These are phyloP conservation scores for Annulohypoxylon stygium DNA, from an alignment of 495 filamentous ascomycete genomes.

Conservation along the genomic window DNA sequence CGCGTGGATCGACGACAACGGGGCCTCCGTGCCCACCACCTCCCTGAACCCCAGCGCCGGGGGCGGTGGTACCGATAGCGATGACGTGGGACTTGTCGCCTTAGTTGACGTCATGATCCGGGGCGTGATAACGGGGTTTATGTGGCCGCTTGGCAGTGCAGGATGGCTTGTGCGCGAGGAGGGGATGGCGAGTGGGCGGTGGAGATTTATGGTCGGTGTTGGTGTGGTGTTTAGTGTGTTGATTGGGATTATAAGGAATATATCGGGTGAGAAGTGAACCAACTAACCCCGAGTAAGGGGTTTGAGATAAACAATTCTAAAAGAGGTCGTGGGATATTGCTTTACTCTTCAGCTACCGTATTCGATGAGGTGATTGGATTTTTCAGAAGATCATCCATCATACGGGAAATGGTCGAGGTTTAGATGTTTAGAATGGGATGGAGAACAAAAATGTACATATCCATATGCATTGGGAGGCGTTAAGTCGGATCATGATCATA, in stretches of 20 bases:
- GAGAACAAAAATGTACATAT: constrained; percentile 6
- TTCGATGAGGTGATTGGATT: too few species aligned
- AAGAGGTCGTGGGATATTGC: too few species aligned
- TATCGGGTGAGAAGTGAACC: constrained; percentile 51
- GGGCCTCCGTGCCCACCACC: constrained; percentile 55
- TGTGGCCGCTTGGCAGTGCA: constrained; percentile 90
- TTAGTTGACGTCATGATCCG: constrained; percentile 85
- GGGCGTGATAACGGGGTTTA: constrained; percentile 90
- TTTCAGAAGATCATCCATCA: neutral
- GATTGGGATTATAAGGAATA: constrained; percentile 57
- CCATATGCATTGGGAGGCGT: constrained; percentile 46
- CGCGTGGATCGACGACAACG: constrained; percentile 88
- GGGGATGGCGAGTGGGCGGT: constrained; percentile 85
- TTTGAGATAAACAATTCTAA: too few species aligned
- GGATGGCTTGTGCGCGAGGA: constrained; percentile 89
- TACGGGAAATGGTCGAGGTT: neutral
- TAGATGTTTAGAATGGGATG: neutral
- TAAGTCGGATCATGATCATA: constrained; percentile 18
- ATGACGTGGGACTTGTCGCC: constrained; percentile 58
- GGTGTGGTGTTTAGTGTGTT: constrained; percentile 72
- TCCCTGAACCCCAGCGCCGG: constrained; percentile 49
- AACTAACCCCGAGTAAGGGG: too few species aligned
- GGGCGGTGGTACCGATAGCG: constrained; percentile 62
- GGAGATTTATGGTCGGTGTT: constrained; percentile 84
- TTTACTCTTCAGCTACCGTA: too few species aligned